Conservation (phyloP, 805 yeast genomes). For the Suhomyces emberorum region DNA sequence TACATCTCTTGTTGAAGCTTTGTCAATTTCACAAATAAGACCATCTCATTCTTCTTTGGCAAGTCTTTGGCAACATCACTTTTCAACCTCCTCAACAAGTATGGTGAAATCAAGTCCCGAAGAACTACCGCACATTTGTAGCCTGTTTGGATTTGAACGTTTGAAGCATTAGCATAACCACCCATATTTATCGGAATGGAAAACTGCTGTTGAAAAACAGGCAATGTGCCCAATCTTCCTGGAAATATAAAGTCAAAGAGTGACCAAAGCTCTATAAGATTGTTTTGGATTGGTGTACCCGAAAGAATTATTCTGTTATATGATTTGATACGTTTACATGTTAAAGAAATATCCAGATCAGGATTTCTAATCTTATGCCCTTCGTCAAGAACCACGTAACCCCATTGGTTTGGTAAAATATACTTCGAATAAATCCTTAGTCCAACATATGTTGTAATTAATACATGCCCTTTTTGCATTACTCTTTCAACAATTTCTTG, state of each 20-base stretch:
- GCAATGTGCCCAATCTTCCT: constrained; percentile 90
- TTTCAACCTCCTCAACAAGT: constrained; percentile 80
- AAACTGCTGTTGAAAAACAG: constrained; percentile 90
- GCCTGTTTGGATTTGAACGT: constrained; percentile 93
- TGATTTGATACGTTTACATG: constrained; percentile 81
- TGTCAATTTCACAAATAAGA: constrained; percentile 84
- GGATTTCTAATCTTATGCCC: constrained; percentile 98
- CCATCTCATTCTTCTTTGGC: constrained; percentile 93
- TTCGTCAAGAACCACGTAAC: constrained; percentile 87
- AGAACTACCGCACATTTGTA: constrained; percentile 92
- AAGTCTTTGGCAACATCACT: constrained; percentile 93
- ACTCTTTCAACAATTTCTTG: constrained; percentile 54
- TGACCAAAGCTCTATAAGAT: constrained; percentile 89
- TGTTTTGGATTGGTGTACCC: constrained; percentile 97
- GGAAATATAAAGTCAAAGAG: constrained; percentile 94
- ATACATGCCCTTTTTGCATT: constrained; percentile 68
- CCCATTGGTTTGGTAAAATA: constrained; percentile 74
- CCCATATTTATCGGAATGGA: constrained; percentile 91
- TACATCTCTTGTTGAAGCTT: constrained; percentile 71
- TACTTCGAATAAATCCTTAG: constrained; percentile 62
- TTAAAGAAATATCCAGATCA: constrained; percentile 78
- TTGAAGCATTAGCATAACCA: constrained; percentile 97
- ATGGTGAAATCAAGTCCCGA: constrained; percentile 86
- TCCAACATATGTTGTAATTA: constrained; percentile 91
- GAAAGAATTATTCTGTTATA: constrained; percentile 84